Evolutionary conservation across 2,329 filamentous ascomycete genomes (phyloP), one percentile per base, ranked within the genome.

Genomic region (Aspergillus novofumigatus): DNA sequence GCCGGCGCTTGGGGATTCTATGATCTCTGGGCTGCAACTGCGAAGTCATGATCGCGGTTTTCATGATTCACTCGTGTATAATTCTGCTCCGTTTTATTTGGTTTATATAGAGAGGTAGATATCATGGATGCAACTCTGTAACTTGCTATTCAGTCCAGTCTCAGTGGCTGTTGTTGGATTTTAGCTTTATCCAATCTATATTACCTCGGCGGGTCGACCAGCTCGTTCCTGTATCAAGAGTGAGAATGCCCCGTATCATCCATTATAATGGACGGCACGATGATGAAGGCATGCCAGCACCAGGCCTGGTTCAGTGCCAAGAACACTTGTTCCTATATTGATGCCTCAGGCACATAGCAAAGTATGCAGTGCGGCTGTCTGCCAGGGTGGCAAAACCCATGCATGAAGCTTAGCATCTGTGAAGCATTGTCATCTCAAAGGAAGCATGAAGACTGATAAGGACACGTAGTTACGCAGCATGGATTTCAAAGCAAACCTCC

Each of bases 1-100:
- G 80, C 80, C 14, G 78, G 76, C 3, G 67, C 74, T 57, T 77
- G 77, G 68, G 76, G 74, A 11, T 67, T 81, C 54, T 70, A 69
- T 57, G 76, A 77, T 62, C 57, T 73, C 11, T 83, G 80, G 80
- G 74, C 67, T 55, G 71, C 69, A 14, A 78, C 75, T 41, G 72
- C 67, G 21, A 64, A 62, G 51, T 53, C 56, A 29, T 59, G 58
- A 41, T 25, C n/a, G 9, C 8, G 38, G 26, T 50, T 59, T 25
- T 58, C 28, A 32, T 51, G 42, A 45, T 35, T 28, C 49, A 47
- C 44, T 21, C 51, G 49, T 14, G 42, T 58, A 51, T 53, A 23
- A 9, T 26, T 42, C 49, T 20, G 7, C 21, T n/a, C 26, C 14
- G 20, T 32, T 21, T 9, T 41, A 11, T 45, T 26, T 25, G n/a